Evolutionary conservation across 495 filamentous ascomycete species (phyloP).

Genomic region (Neurospora sp.): DNA sequence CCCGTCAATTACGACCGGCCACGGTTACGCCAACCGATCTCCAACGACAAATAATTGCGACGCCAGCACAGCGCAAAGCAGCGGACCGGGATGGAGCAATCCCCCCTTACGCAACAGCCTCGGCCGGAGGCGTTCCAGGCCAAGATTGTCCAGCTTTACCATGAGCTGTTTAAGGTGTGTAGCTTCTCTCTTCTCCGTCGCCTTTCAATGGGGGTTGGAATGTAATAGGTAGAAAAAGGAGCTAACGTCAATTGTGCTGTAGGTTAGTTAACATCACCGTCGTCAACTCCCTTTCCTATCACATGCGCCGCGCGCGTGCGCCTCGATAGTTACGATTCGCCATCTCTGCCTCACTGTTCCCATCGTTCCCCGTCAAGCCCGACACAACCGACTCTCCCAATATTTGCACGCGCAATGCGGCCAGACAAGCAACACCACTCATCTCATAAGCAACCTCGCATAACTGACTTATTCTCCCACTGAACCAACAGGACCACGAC

Average conservation of each 20-base stretch:
- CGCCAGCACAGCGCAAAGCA: not conserved
- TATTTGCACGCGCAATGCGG: not conserved
- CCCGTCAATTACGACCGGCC: too few relatives aligned
- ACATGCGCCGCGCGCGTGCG: not conserved
- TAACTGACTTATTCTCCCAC: not conserved
- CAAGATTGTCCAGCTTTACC: constrained; percentile 86
- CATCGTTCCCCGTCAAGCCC: not conserved
- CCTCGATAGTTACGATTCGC: not conserved
- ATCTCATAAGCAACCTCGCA: not conserved
- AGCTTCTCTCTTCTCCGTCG: not conserved
- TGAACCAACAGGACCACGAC: constrained; percentile 30
- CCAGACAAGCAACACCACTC: not conserved
- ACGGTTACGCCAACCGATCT: not conserved
- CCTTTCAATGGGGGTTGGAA: not conserved
- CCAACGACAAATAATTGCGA: not conserved
- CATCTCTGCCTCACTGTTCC: not conserved
- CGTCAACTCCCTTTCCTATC: not conserved
- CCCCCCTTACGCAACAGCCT: constrained; percentile 86
- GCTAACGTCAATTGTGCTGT: not conserved
- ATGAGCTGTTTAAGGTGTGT: constrained; percentile 71
- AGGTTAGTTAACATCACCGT: not conserved
- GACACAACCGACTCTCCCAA: not conserved
- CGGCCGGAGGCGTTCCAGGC: constrained; percentile 86
- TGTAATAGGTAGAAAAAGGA: not conserved
- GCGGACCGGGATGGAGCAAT: constrained; percentile 58